Evolutionary conservation across 2,329 filamentous ascomycete genomes (phyloP).

Genomic region (Ophiobolus disseminans): DNA sequence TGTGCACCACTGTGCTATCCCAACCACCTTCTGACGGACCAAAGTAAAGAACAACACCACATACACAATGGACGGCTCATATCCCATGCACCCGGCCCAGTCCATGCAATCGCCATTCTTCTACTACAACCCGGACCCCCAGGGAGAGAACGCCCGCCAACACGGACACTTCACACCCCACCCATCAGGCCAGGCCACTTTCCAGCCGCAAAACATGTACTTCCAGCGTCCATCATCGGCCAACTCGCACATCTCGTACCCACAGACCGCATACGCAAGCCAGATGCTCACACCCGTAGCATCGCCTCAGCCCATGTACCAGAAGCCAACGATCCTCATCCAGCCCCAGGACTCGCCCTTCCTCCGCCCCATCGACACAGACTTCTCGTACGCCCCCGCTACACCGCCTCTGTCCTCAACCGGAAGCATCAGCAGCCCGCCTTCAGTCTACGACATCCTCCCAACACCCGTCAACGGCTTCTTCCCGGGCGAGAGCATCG

Average conservation of each 20-base stretch:
- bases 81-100: constrained; percentile 57
- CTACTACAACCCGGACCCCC: constrained; percentile 83
- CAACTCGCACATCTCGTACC: constrained; percentile 63
- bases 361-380: constrained; percentile 73
- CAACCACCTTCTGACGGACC: neutral
- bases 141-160: constrained; percentile 69
- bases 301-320: constrained; percentile 74
- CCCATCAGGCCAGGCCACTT: constrained; percentile 45
- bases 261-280: constrained; percentile 62
- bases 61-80: constrained; percentile 70
- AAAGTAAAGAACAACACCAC: constrained; percentile 27
- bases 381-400: constrained; percentile 77
- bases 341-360: constrained; percentile 64
- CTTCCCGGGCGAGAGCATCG: constrained; percentile 57
- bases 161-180: constrained; percentile 77
- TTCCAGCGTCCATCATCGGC: constrained; percentile 65
- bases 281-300: constrained; percentile 76
- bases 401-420: constrained; percentile 87
- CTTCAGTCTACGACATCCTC: constrained; percentile 74
- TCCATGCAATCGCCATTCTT: constrained; percentile 79
- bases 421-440: constrained; percentile 86
- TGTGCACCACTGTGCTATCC: neutral
- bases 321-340: constrained; percentile 76
- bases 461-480: constrained; percentile 86
- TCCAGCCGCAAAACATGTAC: constrained; percentile 55